phyloP scores from a whole-genome alignment of 1,284 basidiomycete species.

The Rhodotorula sp. region DNA sequence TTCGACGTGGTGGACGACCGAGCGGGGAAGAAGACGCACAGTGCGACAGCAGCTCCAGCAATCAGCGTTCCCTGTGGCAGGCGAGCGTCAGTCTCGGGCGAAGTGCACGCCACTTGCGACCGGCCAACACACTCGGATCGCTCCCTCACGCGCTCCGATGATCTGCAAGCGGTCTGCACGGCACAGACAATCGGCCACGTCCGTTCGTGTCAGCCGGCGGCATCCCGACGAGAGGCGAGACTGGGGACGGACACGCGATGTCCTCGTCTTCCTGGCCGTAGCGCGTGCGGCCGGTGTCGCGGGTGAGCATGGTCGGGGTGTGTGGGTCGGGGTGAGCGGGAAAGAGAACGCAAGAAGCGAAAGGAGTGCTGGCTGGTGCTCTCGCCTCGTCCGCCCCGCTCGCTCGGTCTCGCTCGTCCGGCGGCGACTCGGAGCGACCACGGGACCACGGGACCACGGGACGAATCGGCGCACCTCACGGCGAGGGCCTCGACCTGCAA shows the following conservation, averaged over 20 bases:
- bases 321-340: neutral
- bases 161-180: constrained; percentile 28
- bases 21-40: neutral
- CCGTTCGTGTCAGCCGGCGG: neutral
- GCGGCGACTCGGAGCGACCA: no score
- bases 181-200: neutral
- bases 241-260: constrained; percentile 19
- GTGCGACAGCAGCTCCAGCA: constrained; percentile 15
- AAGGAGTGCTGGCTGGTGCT: no score
- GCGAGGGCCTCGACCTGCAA: no score
- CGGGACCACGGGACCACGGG: no score
- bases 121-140: constrained; percentile 3
- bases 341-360: neutral
- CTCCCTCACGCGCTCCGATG: constrained; percentile 29
- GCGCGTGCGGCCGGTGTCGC: constrained; percentile 4
- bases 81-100: neutral
- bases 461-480: no score
- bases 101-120: neutral
- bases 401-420: no score
- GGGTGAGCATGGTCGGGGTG: neutral
- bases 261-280: constrained; percentile 30
- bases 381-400: no score
- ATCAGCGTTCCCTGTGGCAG: constrained; percentile 11
- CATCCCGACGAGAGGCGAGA: neutral
- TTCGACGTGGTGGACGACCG: no score